Conservation (phyloP, 306 rosid species). For the Prunus padus region DNA sequence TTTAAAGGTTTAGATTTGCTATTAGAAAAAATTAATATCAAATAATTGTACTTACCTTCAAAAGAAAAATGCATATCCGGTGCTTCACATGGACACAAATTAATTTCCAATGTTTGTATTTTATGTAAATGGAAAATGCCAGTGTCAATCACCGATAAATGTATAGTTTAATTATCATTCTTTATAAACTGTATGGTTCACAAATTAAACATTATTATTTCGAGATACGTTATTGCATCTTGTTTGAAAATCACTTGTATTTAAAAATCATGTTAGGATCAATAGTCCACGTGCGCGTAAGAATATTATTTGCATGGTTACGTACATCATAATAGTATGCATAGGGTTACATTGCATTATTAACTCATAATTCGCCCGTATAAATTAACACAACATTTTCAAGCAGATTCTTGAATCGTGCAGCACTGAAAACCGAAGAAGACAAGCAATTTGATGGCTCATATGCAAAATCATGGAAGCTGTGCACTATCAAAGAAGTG, state of each 20-base stretch:
- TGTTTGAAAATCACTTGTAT: neutral
- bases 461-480: conserved; percentile 29
- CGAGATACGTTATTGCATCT: neutral
- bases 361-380: no score
- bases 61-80: no score
- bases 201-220: neutral
- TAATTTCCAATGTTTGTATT: no score
- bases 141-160: neutral
- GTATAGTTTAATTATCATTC: neutral
- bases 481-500: conserved; percentile 35
- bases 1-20: no score
- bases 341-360: neutral
- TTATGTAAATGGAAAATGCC: no score
- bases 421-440: conserved; percentile 20
- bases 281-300: neutral
- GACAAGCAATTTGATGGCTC: conserved; percentile 14
- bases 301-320: neutral
- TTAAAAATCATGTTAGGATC: neutral
- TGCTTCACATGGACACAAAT: neutral
- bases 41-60: no score
- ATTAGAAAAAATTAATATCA: no score
- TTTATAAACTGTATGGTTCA: neutral
- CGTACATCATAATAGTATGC: neutral
- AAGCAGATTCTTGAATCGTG: conserved; percentile 27
- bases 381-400: neutral